Evolutionary conservation across 2,329 filamentous ascomycete genomes (phyloP).

Genomic region (Neonectria ditissima): DNA sequence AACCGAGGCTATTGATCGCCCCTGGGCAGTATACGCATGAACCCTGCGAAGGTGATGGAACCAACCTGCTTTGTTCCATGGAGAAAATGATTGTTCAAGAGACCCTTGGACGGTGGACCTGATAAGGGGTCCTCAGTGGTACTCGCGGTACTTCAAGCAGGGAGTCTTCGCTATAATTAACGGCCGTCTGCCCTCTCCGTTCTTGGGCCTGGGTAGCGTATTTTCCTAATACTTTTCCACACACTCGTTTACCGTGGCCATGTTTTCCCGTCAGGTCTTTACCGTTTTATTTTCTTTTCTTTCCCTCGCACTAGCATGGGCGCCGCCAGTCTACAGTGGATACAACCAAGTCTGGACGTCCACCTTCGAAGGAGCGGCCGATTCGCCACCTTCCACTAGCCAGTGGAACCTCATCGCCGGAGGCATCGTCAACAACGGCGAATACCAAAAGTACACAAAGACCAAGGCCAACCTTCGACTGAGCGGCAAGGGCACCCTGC

Average conservation of each 20-base stretch:
- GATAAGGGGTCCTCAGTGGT: constrained; percentile 5
- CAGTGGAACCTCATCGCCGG: constrained; percentile 57
- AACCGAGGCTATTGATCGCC: background rate
- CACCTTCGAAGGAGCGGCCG: constrained; percentile 54
- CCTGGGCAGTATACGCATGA: background rate
- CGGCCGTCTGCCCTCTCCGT: background rate
- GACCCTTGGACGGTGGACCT: constrained; percentile 5
- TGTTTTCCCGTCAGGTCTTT: constrained; percentile 40
- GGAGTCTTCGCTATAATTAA: constrained; percentile 2
- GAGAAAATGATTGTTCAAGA: background rate
- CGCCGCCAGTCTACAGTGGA: constrained; percentile 54
- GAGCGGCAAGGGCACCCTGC: constrained; percentile 62
- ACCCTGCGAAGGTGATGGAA: background rate
- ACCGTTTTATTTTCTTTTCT: constrained; percentile 47
- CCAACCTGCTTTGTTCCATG: background rate
- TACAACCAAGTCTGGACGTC: constrained; percentile 58
- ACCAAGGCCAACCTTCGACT: constrained; percentile 62
- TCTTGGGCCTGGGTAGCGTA: background rate
- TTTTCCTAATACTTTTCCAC: background rate
- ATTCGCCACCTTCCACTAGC: constrained; percentile 48
- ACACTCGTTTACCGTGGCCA: constrained; percentile 23
- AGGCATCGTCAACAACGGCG: constrained; percentile 62
- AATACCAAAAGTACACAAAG: constrained; percentile 62
- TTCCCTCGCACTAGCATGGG: constrained; percentile 51
- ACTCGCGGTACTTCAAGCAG: background rate